Conservation (phyloP, 768 basidiomycete genomes). For the Macrolepiota albuminosa region DNA sequence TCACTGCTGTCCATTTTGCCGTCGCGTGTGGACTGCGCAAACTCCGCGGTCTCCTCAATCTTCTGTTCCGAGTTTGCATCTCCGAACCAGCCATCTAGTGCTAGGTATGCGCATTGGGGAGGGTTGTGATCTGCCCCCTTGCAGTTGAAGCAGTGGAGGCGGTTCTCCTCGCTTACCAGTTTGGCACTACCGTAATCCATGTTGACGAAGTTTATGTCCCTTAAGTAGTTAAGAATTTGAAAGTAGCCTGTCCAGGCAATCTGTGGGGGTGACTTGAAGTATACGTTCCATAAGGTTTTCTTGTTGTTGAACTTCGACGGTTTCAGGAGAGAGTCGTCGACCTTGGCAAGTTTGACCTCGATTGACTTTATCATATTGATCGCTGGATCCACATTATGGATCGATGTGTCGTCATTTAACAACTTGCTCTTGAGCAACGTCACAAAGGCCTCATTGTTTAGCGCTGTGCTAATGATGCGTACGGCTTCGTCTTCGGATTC, state of each 20-base stretch:
- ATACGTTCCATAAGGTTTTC: background rate
- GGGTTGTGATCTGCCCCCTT: background rate
- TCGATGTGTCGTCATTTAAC: too few species aligned
- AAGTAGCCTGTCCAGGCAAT: background rate
- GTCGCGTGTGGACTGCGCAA: background rate
- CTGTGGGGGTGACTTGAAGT: background rate
- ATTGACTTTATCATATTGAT: accelerated
- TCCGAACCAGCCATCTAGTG: background rate
- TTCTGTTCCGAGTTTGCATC: background rate
- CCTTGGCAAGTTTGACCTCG: too few species aligned
- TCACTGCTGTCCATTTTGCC: background rate
- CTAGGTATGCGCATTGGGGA: background rate
- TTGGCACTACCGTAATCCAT: background rate
- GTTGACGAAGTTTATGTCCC: background rate
- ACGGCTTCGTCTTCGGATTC: too few species aligned
- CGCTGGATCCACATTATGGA: too few species aligned
- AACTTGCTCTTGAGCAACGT: background rate
- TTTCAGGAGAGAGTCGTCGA: background rate
- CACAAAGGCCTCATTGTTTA: background rate
- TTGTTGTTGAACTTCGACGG: too few species aligned
- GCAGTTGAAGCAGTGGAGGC: background rate
- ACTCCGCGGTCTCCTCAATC: background rate
- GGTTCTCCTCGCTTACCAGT: background rate
- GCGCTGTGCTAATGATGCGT: accelerated
- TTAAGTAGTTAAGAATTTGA: accelerated